Base-by-base conservation (phyloP, 768 basidiomycete species). In the Saitozyma sp. region DNA sequence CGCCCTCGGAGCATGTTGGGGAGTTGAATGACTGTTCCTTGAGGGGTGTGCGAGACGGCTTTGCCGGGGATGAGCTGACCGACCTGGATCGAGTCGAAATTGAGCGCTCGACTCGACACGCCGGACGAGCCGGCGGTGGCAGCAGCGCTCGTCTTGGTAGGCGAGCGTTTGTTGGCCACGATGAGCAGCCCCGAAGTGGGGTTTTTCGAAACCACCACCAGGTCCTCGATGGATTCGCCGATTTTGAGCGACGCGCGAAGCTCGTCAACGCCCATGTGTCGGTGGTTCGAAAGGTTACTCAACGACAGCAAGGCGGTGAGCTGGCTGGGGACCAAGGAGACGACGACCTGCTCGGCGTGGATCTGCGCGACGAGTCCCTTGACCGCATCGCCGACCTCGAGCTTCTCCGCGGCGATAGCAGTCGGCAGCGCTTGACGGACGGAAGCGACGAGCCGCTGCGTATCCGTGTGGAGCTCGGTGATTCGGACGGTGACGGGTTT, bases 191-290 rank as follows among this genome's bases (percentile, higher is more conserved):
- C 86, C 70, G 90, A 91, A 69, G 90, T 91, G 8, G 86, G 83
- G 74, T 91, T 92, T 66, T 90, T 89, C 9, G 90, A 89, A 20
- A 93, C 89, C n/a, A 98, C 90, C 8, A 90, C 86, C 17, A 99
- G 83, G 54, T 90, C 88, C 10, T 87, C 83, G 38, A 97, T 78
- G 51, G 82, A 82, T 51, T 90, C 89, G 10, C 90, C 91, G 8
- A 82, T 81, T 67, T 88, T 86, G 53, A 97, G 80, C 8, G 81
- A 78, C 3, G 81, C 79, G 29, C 86, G 85, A 20, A 93, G 82
- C 70, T 90, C 88, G 29, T 87, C 81, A 16, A 88, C 80, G 1
- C 87, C 82, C n/a, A 86, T 77, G 38, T 81, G 83, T 42, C 89
- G 86, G 67, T 88, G 86, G 67, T 91, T 92, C 10, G 94, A 92